Evolutionary conservation across 805 yeast species (phyloP), one percentile per base, ranked within the genome.

Genomic region (Nakazawaea ernobii): DNA sequence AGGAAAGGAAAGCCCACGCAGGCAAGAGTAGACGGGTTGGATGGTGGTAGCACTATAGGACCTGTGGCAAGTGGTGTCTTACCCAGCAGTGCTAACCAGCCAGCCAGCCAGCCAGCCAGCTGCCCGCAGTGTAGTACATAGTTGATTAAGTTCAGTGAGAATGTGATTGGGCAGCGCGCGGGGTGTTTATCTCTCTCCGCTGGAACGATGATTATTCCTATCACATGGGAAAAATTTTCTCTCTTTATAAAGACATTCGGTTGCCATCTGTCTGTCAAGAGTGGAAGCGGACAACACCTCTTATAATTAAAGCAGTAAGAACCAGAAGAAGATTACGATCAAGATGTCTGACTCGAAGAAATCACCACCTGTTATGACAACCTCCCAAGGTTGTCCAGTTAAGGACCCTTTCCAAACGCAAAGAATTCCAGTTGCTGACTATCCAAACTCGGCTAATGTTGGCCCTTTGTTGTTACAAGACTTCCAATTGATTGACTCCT

Each of bases 401-500:
- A 78, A 83, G 32, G 86, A 84, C 57, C 80, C 91, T 6, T 83
- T 82, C 58, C 85, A 87, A 40, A 80, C 90, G 4, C 90, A 85
- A 63, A 74, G 94, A 63, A 68, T 86, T 32, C 84, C 92, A 17
- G 63, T 80, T 51, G 55, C 59, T 6, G 50, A 44, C 5, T 61
- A 67, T 20, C 70, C 70, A 13, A 46, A 46, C 24, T 46, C 49
- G 15, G 35, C 27, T 11, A 46, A 46, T 35, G 54, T 49, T 13
- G 96, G 96, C 33, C 96, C 95, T 6, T 67, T 87, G 55, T 69
- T 88, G 51, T 68, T 88, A 58, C 95, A 88, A 63, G 96, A 88
- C 63, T 83, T 85, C 68, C 82, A 82, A 61, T 69, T 88, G 66
- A 74, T 88, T 57, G 96, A 88, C 59, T 76, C 88, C 2, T 67